Evolutionary conservation across 192 early-diverging fungal genomes (phyloP).

Genomic region (Phycomyces nitens): DNA sequence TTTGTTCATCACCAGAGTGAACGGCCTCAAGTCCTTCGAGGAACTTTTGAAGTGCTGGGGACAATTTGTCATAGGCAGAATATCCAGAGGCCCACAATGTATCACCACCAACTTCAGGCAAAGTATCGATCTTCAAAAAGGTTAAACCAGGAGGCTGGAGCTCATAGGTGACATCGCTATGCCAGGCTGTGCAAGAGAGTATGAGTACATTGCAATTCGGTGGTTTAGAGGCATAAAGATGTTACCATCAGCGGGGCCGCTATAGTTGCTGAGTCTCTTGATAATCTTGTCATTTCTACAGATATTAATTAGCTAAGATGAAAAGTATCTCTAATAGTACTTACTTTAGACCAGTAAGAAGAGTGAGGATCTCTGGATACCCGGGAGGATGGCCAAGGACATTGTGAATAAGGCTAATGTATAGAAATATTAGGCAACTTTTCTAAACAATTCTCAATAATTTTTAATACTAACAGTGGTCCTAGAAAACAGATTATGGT

Average conservation of each 20-base stretch:
- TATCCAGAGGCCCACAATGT: constrained; percentile 58
- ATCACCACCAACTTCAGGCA: constrained; percentile 52
- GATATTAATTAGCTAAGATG: neutral
- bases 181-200: constrained; percentile 29
- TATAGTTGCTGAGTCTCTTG: neutral
- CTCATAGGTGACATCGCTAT: constrained; percentile 58
- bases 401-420: constrained; percentile 21
- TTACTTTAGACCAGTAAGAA: constrained; percentile 12
- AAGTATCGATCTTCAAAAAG: constrained; percentile 47
- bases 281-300: constrained; percentile 2
- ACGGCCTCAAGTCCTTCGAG: constrained; percentile 59
- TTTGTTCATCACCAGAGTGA: constrained; percentile 36
- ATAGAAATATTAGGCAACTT: too few species aligned
- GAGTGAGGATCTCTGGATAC: constrained; percentile 18
- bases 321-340: neutral
- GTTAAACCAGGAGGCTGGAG: constrained; percentile 50
- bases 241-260: too few species aligned
- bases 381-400: constrained; percentile 21
- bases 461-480: constrained; percentile 26
- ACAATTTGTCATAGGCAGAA: constrained; percentile 58
- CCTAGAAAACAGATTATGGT: neutral
- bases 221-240: too few species aligned
- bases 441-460: too few species aligned
- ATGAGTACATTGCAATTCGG: neutral
- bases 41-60: constrained; percentile 50